Base-by-base conservation (phyloP, 495 filamentous ascomycete genomes). In the Friedmanniomyces endolithicus region DNA sequence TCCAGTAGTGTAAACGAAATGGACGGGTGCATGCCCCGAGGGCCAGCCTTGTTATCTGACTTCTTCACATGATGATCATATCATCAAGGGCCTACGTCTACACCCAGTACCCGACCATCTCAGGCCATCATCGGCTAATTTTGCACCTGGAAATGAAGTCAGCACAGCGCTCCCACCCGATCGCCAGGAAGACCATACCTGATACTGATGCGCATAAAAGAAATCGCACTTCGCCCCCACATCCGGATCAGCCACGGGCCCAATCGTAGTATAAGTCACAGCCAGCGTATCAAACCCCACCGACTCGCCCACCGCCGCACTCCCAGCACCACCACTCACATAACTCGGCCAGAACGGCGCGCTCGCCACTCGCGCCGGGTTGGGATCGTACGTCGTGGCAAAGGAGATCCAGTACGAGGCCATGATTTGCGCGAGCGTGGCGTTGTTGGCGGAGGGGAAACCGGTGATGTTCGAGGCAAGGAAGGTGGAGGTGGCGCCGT, bases 331-430 rank as follows among this genome's bases (percentile, higher is more conserved):
- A 11, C 34, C 20, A 23, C 29, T 56, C 17, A 46, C 16, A 43
- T 64, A 64, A 35, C 49, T 29, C 11, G 56, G 56, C 63, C 63
- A 65, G 48, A 34, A 63, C 27, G 63, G 52, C 23, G 53, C 58
- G n/a, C 40, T 20, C 4, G 25, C 27, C 19, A 25, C 52, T 27
- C 51, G 48, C 24, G 53, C 22, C 1, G 49, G 20, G 22, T 65
- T 65, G 19, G 63, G 63, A 51, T 65, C 57, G 31, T 54, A 34
- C 17, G 24, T 55, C 11, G 43, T 48, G 6, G 60, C 37, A 65
- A 90, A 90, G 6, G 67, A 71, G 23, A 84, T 73, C 17, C 90
- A 72, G 48, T 84, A 76, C 8, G 82, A 74, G 55, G 79, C 65
- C 7, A 75, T 68, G 19, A 94, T 73, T 33, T 78, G 75, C 0